phyloP scores from a whole-genome alignment of 2,329 filamentous ascomycete species.

The Penicillium corylophilum region DNA sequence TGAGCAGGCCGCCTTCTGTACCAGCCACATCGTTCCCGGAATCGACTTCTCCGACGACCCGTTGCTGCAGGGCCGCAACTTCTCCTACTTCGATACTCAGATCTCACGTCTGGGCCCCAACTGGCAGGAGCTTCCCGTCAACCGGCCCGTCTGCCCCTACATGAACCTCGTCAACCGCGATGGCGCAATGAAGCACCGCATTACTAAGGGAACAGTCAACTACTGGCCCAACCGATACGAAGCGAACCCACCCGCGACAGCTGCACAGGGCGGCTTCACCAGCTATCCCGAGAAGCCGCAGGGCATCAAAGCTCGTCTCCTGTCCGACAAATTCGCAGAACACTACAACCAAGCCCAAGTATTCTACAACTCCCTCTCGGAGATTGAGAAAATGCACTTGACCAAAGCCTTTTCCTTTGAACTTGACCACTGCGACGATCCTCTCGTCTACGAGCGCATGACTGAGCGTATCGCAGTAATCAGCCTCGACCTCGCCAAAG shows the following conservation, averaged over 20 bases:
- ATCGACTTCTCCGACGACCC: constrained; percentile 77
- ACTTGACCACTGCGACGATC: constrained; percentile 64
- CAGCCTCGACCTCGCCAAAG: constrained; percentile 66
- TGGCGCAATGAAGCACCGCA: constrained; percentile 69
- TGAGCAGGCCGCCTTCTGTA: constrained; percentile 82
- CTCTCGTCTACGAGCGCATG: constrained; percentile 72
- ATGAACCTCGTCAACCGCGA: constrained; percentile 77
- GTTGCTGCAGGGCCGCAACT: constrained; percentile 70
- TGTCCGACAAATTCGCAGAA: constrained; percentile 47
- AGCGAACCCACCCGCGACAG: constrained; percentile 60
- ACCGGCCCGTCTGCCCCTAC: constrained; percentile 70
- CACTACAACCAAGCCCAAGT: constrained; percentile 39
- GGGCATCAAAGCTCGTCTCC: constrained; percentile 66
- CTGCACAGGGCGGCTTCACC: constrained; percentile 65
- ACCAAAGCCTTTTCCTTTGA: constrained; percentile 41
- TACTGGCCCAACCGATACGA: constrained; percentile 77
- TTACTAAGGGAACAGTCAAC: constrained; percentile 70
- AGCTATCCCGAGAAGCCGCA: constrained; percentile 65
- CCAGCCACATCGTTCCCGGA: constrained; percentile 73
- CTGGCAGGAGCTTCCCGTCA: constrained; percentile 75
- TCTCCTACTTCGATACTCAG: constrained; percentile 56
- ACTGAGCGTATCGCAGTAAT: constrained; percentile 68
- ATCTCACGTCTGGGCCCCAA: constrained; percentile 69
- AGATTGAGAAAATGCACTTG: constrained; percentile 36
- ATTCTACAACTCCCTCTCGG: constrained; percentile 39